Evolutionary conservation across 208 protist species (phyloP), one percentile per base, ranked within the genome.

Genomic region (Jaenimonas drosophilae): DNA sequence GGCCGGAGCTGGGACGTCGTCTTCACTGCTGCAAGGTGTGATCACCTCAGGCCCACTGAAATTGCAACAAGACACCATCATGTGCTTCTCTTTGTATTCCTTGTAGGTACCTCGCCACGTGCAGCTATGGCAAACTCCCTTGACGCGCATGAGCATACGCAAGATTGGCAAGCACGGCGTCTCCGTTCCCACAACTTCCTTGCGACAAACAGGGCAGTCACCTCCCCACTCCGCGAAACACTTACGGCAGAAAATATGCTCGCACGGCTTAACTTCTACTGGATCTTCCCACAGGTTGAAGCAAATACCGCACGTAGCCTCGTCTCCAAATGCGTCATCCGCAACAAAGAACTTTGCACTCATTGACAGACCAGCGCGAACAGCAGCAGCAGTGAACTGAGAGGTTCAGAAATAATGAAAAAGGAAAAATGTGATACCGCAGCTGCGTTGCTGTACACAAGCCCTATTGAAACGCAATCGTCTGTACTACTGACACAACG

Each of bases 121-220:
- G 31, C 76, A 85, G 6, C 48, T 37, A 29, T 62, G 74, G n/a
- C 76, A 80, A n/a, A 46, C 44, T n/a, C 71, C 64, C 19, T 44
- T 47, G 20, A 49, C 48, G 14, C 59, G 63, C 38, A 64, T 58
- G 16, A 72, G 57, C 29, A 85, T 61, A 21, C 70, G 62, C 3
- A 77, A 45, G 21, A 85, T 58, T 9, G 66, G 63, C 21, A 56
- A 46, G 16, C 74, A 71, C 1, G 70, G 70, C 3, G 46, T 47
- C 21, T 40, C 40, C 27, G 59, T 41, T 3, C 36, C 25, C 30
- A 49, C 59, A 11, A 77, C 58, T 0, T 37, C 21, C 0, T 54
- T 53, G 25, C 64, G 57, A 46, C 76, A 86, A 4, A 59, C 53
- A 1, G 76, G 76, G 42, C 76, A 86, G n/a, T n/a, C n/a, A n/a